phyloP scores from a whole-genome alignment of 208 protist genomes.

The Trypanosoma boissoni region DNA sequence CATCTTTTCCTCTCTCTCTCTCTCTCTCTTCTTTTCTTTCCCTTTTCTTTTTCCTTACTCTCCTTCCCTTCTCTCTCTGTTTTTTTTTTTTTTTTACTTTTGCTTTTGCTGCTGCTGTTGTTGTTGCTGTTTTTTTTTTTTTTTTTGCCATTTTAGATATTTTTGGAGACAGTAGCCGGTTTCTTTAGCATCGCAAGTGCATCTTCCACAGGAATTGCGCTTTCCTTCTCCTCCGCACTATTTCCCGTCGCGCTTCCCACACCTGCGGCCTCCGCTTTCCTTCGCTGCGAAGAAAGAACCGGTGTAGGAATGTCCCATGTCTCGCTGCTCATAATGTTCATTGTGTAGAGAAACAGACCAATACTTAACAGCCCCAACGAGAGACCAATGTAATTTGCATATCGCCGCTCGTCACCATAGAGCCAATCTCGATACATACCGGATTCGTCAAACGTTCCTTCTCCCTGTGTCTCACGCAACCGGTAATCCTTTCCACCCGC shows the following conservation, averaged over 20 bases:
- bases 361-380: slow-evolving; percentile 49
- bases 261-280: slow-evolving; percentile 28
- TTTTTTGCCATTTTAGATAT: background rate
- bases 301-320: slow-evolving; percentile 87
- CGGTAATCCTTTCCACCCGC: slow-evolving; percentile 80
- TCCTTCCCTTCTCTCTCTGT: background rate
- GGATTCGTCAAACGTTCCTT: slow-evolving; percentile 79
- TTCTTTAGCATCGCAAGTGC: slow-evolving; percentile 82
- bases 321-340: slow-evolving; percentile 72
- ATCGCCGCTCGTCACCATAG: slow-evolving; percentile 84
- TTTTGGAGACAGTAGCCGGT: slow-evolving; percentile 31
- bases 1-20: background rate
- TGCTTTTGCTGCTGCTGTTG: background rate
- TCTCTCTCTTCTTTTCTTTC: background rate
- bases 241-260: slow-evolving; percentile 1
- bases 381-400: slow-evolving; percentile 83
- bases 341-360: slow-evolving; percentile 78
- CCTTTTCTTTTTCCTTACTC: slow-evolving; percentile 2
- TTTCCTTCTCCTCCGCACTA: background rate
- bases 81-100: background rate
- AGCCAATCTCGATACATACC: slow-evolving; percentile 91
- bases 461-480: slow-evolving; percentile 77
- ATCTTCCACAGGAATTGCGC: slow-evolving; percentile 25
- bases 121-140: background rate
- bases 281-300: slow-evolving; percentile 69